These are phyloP conservation scores for Cercospora janseana DNA, from an alignment of 2,329 filamentous ascomycete genomes.

Conservation along the genomic window DNA sequence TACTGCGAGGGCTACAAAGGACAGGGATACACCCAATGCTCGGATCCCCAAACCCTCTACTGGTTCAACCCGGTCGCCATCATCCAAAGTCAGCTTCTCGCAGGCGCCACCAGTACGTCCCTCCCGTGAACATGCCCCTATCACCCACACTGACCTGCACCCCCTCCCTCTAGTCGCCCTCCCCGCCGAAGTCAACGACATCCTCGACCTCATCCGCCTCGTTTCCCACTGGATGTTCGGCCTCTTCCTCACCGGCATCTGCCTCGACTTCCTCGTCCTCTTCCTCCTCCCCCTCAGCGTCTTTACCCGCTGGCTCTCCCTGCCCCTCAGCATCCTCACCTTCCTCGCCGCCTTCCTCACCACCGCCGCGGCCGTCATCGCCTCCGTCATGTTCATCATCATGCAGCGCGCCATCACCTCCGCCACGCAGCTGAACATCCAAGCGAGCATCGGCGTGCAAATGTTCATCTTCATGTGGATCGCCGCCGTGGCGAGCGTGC, in stretches of 20 bases:
- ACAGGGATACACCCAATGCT: constrained; percentile 74
- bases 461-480: constrained; percentile 94
- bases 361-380: constrained; percentile 68
- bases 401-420: constrained; percentile 72
- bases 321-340: constrained; percentile 66
- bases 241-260: constrained; percentile 71
- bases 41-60: constrained; percentile 66
- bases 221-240: constrained; percentile 86
- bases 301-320: constrained; percentile 55
- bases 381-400: constrained; percentile 79
- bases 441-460: constrained; percentile 51
- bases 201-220: constrained; percentile 70
- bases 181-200: constrained; percentile 68
- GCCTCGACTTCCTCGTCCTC: constrained; percentile 70
- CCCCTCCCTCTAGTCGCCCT: constrained; percentile 60
- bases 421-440: constrained; percentile 73
- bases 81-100: constrained; percentile 72
- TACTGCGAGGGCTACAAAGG: constrained; percentile 83
- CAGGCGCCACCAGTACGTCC: constrained; percentile 72
- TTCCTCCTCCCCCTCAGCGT: constrained; percentile 59
- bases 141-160: constrained; percentile 27
- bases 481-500: constrained; percentile 62
- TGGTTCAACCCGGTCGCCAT: constrained; percentile 92
- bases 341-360: constrained; percentile 67
- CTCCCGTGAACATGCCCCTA: too few relatives aligned